A percentile compares a stretch with the other conserved stretches of the same genome.
phyloP scores from a whole-genome alignment of 306 rosid species.

The Dalbergia oliveri region DNA sequence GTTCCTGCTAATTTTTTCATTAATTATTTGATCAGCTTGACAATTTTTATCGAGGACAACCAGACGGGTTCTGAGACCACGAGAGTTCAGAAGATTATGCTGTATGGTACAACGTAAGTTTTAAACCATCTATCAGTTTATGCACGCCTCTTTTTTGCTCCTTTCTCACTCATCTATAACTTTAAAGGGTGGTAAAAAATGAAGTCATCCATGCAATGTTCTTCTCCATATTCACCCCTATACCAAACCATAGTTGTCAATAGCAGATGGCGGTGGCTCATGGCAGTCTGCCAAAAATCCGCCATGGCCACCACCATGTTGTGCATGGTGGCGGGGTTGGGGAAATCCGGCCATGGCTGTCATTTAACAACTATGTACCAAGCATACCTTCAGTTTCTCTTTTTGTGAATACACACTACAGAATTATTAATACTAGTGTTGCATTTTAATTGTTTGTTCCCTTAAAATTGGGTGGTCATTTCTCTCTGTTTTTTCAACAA shows the following conservation, averaged over 20 bases:
- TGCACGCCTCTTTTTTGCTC: neutral
- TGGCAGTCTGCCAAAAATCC: too few species aligned
- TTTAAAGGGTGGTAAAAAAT: neutral
- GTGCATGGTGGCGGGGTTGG: too few species aligned
- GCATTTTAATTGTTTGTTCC: conserved; percentile 20
- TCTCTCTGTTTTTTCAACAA: conserved; percentile 21
- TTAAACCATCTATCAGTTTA: conserved; percentile 4
- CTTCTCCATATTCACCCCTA: too few species aligned
- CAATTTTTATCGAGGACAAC: conserved; percentile 91
- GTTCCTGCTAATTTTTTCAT: conserved; percentile 37
- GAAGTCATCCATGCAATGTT: too few species aligned
- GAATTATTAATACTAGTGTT: neutral
- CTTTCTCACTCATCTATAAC: conserved; percentile 6
- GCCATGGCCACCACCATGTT: too few species aligned
- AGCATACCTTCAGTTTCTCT: neutral
- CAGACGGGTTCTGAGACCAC: conserved; percentile 82
- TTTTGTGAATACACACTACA: neutral
- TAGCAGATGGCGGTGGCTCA: too few species aligned
- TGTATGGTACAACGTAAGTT: conserved; percentile 92
- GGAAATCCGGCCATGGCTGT: too few species aligned
- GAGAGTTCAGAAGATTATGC: conserved; percentile 82
- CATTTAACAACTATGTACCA: too few species aligned
- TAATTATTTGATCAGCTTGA: conserved; percentile 74
- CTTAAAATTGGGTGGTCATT: neutral
- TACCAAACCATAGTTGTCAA: too few species aligned